Evolutionary conservation across 2,329 filamentous ascomycete genomes (phyloP), one percentile per base, ranked within the genome.

Genomic region (Paecilomyces sp.): DNA sequence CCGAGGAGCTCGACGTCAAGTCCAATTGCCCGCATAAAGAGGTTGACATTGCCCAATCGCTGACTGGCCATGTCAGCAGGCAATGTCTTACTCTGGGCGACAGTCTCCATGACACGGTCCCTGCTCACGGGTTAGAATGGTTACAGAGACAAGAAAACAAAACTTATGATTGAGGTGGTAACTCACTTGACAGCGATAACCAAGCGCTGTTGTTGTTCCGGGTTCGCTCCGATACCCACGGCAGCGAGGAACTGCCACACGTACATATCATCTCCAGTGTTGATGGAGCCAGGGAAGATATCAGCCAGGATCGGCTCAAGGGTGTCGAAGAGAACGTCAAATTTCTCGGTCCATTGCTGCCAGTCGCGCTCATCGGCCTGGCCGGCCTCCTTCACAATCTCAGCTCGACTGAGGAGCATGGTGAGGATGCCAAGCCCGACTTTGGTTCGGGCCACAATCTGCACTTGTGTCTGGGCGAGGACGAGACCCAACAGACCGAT

Each of bases 1-100:
- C 83, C 83, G 64, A 88, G 80, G 67, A 88, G 74, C 65, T 97
- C 94, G 56, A 99, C 94, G 79, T 99, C 94, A 72, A 99, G 83
- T n/a, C 94, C 94, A 75, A 99, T 97, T 59, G 93, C 94, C 70
- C 92, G 89, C 92, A 99, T 97, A 75, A 99, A 99, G 59, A 99
- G 79, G 73, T 99, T 99, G 66, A 99, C 94, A 71, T 96, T 96
- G 60, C 89, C 88, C 60, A 96, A 81, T 61, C 93, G 88, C 71
- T 91, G 87, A 61, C 86, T 86, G 12, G 90, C 88, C 86, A 97
- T 91, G 60, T 94, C 89, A 15, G 88, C 83, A 18, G 94, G 93
- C 34, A 99, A 81, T 1, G 91, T 93, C 82, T 96, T 97, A 68
- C 91, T 89, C 57, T 96, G 85, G 31, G 84, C 81, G 11, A 99